These are phyloP conservation scores for Exophiala spinifera DNA, from an alignment of 2,329 filamentous ascomycete species.

Conservation along the genomic window DNA sequence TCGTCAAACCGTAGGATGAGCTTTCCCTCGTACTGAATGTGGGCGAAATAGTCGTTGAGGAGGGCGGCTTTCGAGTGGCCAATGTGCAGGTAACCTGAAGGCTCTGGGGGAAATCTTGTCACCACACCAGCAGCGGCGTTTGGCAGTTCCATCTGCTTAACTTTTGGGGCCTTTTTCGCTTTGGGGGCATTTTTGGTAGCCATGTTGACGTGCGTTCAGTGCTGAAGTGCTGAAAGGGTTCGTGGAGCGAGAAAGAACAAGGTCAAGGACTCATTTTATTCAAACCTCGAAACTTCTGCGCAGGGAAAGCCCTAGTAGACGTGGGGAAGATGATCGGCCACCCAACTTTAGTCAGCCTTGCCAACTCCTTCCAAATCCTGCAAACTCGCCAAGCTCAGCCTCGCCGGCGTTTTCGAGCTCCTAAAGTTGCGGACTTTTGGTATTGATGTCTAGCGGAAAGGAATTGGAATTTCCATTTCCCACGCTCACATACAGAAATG, in stretches of 20 bases:
- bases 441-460: not conserved
- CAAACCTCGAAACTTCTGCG: constrained; percentile 9
- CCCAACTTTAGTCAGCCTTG: constrained; percentile 5
- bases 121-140: constrained; percentile 34
- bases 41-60: constrained; percentile 35
- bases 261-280: constrained; percentile 4
- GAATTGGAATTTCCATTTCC: not conserved
- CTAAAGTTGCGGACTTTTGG: constrained; percentile 1
- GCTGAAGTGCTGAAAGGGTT: no score
- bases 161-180: constrained; percentile 29
- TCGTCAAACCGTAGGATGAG: constrained; percentile 92
- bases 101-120: constrained; percentile 38
- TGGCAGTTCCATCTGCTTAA: constrained; percentile 33
- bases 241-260: not conserved
- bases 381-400: not conserved
- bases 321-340: not conserved
- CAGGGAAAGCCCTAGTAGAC: constrained; percentile 2
- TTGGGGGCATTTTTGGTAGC: constrained; percentile 22
- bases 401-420: not conserved
- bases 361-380: not conserved
- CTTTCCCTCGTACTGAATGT: constrained; percentile 56
- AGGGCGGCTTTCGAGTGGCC: constrained; percentile 35
- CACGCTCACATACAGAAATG: constrained; percentile 7
- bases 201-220: constrained; percentile 2
- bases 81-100: constrained; percentile 38